These are phyloP conservation scores for Mycena crocata DNA, from an alignment of 768 basidiomycete species.

Conservation along the genomic window DNA sequence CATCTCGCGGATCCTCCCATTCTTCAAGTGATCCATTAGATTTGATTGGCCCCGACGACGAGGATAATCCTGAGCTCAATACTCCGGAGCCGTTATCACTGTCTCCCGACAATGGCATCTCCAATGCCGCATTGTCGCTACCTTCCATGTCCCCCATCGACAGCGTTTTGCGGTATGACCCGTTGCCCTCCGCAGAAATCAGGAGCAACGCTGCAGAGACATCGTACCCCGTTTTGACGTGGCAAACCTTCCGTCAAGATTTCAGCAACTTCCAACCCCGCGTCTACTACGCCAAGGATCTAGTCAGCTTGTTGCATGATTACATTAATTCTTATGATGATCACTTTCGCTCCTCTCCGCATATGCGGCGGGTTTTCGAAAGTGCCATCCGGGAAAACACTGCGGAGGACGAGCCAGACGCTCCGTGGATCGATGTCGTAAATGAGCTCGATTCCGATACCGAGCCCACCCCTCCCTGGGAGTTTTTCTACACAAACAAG, in stretches of 20 bases:
- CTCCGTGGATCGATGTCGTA: slow-evolving; percentile 74
- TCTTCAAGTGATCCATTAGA: slow-evolving; percentile 16
- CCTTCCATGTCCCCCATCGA: background rate
- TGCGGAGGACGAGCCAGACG: slow-evolving; percentile 71
- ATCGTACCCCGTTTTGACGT: slow-evolving; percentile 46
- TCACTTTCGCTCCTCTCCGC: slow-evolving; percentile 51
- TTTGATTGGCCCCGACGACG: background rate
- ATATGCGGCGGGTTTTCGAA: slow-evolving; percentile 69
- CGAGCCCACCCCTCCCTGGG: slow-evolving; percentile 82
- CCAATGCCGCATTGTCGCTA: background rate
- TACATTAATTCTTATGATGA: slow-evolving; percentile 66
- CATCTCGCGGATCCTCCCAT: slow-evolving; percentile 21
- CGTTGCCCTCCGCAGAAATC: background rate
- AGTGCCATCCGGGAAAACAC: slow-evolving; percentile 75
- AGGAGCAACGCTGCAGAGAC: background rate
- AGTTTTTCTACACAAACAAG: slow-evolving; percentile 88
- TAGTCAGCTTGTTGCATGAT: slow-evolving; percentile 76
- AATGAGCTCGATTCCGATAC: slow-evolving; percentile 76
- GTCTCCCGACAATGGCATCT: background rate
- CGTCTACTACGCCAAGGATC: slow-evolving; percentile 55
- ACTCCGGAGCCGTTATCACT: background rate
- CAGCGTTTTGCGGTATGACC: background rate
- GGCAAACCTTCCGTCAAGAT: slow-evolving; percentile 50
- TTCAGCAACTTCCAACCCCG: slow-evolving; percentile 47
- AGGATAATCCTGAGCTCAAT: background rate